These are phyloP conservation scores for Logfia minima DNA, from an alignment of 129 eudicot species.

Conservation along the genomic window DNA sequence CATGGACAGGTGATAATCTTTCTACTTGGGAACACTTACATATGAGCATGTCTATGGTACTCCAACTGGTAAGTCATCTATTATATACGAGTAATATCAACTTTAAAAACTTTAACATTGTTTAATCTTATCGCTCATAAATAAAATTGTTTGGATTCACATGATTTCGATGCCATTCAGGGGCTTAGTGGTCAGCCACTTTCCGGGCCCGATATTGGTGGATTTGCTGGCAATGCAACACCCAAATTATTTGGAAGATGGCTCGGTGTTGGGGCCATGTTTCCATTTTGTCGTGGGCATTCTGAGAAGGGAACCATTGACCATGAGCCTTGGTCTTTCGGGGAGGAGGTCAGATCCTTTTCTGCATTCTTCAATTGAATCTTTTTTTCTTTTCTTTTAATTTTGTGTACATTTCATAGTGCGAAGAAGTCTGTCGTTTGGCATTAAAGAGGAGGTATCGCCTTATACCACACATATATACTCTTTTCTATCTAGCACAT, in stretches of 20 bases:
- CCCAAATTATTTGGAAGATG: slow-evolving; percentile 95
- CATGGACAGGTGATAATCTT: slow-evolving; percentile 99
- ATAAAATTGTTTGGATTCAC: background rate
- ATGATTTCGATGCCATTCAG: background rate
- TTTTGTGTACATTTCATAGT: slow-evolving; percentile 42
- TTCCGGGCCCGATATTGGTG: slow-evolving; percentile 98
- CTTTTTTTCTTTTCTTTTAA: background rate
- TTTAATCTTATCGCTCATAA: background rate
- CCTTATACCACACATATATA: slow-evolving; percentile 87
- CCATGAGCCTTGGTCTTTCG: slow-evolving; percentile 98
- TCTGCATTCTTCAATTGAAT: background rate
- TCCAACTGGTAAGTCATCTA: slow-evolving; percentile 74
- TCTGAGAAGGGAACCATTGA: slow-evolving; percentile 71
- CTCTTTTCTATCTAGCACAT: slow-evolving; percentile 87
- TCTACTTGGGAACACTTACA: slow-evolving; percentile 98
- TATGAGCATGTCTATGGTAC: slow-evolving; percentile 94
- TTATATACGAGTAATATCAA: background rate
- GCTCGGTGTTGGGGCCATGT: slow-evolving; percentile 86
- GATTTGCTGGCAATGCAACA: slow-evolving; percentile 93
- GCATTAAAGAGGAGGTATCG: slow-evolving; percentile 93
- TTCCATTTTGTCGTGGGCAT: slow-evolving; percentile 95
- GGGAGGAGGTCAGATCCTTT: slow-evolving; percentile 60
- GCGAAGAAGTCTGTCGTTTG: slow-evolving; percentile 92
- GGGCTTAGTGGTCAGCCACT: slow-evolving; percentile 93
- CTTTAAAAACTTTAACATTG: background rate